Base-by-base conservation (phyloP, 2,329 filamentous ascomycete genomes). In the Aspergillus tanneri region DNA sequence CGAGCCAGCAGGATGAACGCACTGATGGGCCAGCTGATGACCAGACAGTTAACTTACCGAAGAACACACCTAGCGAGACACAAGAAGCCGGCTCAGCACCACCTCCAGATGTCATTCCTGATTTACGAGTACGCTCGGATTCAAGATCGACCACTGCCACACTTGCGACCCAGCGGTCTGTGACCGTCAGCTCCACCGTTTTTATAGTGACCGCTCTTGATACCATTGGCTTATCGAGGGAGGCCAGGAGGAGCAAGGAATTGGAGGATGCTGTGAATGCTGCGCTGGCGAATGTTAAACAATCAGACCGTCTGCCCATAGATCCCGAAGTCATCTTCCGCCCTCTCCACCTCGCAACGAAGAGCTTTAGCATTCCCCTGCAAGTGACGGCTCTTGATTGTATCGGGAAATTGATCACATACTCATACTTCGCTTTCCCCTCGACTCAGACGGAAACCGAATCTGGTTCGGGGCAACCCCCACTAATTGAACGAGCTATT, bases 351-450 rank as follows among this genome's bases (percentile, higher is more conserved):
- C 80, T 97, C 34, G 93, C 95, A 39, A 92, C 91, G 27, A 89
- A 90, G 67, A 87, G 90, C 8, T 82, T 85, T 61, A 96, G 89
- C 62, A 86, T 92, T 44, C 84, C 89, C 49, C 79, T 99, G 38
- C 88, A 90, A 51, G 95, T 90, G 18, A 88, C 88, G 28, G 91
- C 93, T 5, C 83, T 99, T 64, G 93, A 99, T 72, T 97, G 92
- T 72, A 96, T 99, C 62, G 93, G 95, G 63, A 99, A 99, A 76
- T 84, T 99, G 54, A 97, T 97, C 67, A 96, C 92, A 63, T 99
- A 96, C 70, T 96, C 93, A 14, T 97, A 97, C 77, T 97, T 99
- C 71, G 92, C 92, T 40, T 82, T 89, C 41, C 81, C 85, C 27
- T 77, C 76, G 43, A 71, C 72, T 18, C 65, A 64, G 28, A 60